Base-by-base conservation (phyloP, 257 asterid species). In the Euphrasia confusa region DNA sequence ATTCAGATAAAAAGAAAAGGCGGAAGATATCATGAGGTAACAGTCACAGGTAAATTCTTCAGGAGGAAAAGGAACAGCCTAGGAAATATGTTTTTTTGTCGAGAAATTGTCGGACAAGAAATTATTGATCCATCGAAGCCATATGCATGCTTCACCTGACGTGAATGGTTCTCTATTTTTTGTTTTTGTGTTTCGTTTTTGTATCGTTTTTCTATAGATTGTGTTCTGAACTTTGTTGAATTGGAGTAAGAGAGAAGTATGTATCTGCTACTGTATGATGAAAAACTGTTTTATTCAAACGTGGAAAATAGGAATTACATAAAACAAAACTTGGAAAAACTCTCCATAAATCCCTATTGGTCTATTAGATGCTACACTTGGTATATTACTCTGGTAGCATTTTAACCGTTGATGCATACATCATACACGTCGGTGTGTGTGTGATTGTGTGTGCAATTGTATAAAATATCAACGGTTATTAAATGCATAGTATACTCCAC, bases 21-120 rank as follows among this genome's bases (percentile, higher is more conserved):
- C 73, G 52, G 60, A 76, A 74, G 66, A 66, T 48, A 28, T 66
- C 64, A 66, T 69, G 35, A 27, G 59, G 26, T 35, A 69, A 59
- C 40, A 9, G 64, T 18, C 12, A 48, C 15, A 69, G 60, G 44
- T 55, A 61, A 49, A 53, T 55, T 61, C 11, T n/a, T 60, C 56
- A 58, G 67, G 79, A 75, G 78, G 75, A 71, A 65, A 75, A 81
- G 68, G 40, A 35, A 7, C 40, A 73, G 26, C 71, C 9, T 33
- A 58, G 56, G 67, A 56, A 71, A 71, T 80, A 77, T 70, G 79
- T 63, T 55, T 47, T 63, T 55, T 52, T 13, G 3, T 66, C 66
- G 37, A 72, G 33, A 30, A 74, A 37, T 65, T 68, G 50, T 48
- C 18, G 12, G 57, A 28, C 73, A 77, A 81, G 77, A 79, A 69